phyloP scores from a whole-genome alignment of 1,284 basidiomycete species.

The Cystobasidiaceae sp. region DNA sequence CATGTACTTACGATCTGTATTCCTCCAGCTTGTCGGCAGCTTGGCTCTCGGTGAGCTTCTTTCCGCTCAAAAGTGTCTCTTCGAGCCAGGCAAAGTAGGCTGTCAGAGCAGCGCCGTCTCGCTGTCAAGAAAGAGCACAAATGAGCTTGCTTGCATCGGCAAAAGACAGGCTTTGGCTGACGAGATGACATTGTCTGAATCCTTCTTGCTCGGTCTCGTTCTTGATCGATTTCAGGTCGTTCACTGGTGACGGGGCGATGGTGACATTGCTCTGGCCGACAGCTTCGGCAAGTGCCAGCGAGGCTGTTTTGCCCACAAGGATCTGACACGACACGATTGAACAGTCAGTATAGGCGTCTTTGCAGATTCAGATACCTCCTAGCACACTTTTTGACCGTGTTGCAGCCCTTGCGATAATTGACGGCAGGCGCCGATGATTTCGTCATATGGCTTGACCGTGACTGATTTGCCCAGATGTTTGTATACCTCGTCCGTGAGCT shows the following conservation, averaged over 20 bases:
- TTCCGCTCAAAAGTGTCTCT: slow-evolving; percentile 60
- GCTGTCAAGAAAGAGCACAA: slow-evolving; percentile 6
- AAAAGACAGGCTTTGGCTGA: neutral
- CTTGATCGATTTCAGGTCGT: slow-evolving; percentile 83
- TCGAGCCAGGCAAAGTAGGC: slow-evolving; percentile 94
- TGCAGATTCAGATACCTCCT: neutral
- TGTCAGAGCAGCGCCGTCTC: slow-evolving; percentile 44
- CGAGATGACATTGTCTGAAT: slow-evolving; percentile 78
- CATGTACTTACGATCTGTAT: slow-evolving; percentile 65
- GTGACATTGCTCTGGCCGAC: slow-evolving; percentile 62
- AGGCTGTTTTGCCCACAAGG: slow-evolving; percentile 65
- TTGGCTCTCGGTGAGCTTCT: slow-evolving; percentile 70
- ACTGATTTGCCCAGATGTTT: slow-evolving; percentile 58
- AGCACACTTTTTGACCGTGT: slow-evolving; percentile 32
- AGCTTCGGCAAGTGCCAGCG: slow-evolving; percentile 69
- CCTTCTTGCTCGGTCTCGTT: slow-evolving; percentile 81
- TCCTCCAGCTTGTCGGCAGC: slow-evolving; percentile 73
- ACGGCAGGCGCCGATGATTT: slow-evolving; percentile 60
- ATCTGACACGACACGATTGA: slow-evolving; percentile 47
- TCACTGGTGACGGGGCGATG: slow-evolving; percentile 66
- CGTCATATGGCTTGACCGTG: slow-evolving; percentile 64
- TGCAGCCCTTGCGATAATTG: slow-evolving; percentile 51
- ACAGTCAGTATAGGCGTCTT: neutral
- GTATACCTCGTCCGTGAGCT: slow-evolving; percentile 58
- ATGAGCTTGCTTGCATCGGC: too few relatives aligned